phyloP scores from a whole-genome alignment of 164 flowering plant species.

The Chimonanthus praecox region DNA sequence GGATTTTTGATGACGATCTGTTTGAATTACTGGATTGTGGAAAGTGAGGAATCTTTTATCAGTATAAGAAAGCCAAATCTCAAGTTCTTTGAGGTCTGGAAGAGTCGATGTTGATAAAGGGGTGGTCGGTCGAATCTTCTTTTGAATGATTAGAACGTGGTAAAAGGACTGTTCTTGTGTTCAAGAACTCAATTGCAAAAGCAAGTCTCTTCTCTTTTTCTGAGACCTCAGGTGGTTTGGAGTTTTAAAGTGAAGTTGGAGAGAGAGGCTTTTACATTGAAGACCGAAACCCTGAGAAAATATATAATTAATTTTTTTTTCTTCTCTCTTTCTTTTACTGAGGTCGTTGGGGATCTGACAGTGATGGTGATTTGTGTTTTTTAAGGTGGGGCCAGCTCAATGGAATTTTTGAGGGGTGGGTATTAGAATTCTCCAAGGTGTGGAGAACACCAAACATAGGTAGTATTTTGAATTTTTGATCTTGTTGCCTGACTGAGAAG shows the following conservation, averaged over 20 bases:
- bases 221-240: not conserved
- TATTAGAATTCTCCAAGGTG: conserved; percentile 3
- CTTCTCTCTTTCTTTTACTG: conserved; percentile 2
- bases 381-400: not conserved
- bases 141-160: conserved; percentile 1
- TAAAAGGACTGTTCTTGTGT: not conserved
- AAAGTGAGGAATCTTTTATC: not conserved
- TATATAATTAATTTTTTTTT: not conserved
- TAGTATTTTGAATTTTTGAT: conserved; percentile 9
- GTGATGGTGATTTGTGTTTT: conserved; percentile 5
- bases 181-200: conserved; percentile 1
- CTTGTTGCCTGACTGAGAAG: conserved; percentile 14
- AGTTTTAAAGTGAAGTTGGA: not conserved
- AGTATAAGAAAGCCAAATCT: not conserved
- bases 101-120: not conserved
- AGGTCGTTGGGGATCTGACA: conserved; percentile 8
- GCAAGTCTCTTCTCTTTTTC: not conserved
- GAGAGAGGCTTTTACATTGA: not conserved
- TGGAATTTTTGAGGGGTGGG: conserved; percentile 4
- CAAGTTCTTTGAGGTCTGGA: not conserved
- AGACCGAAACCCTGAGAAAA: not conserved
- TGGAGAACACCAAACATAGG: conserved; percentile 16
- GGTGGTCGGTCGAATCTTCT: not conserved
- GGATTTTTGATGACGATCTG: not conserved
- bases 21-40: not conserved